Conservation (phyloP, 257 asterid species). For the Datura wrightii region DNA sequence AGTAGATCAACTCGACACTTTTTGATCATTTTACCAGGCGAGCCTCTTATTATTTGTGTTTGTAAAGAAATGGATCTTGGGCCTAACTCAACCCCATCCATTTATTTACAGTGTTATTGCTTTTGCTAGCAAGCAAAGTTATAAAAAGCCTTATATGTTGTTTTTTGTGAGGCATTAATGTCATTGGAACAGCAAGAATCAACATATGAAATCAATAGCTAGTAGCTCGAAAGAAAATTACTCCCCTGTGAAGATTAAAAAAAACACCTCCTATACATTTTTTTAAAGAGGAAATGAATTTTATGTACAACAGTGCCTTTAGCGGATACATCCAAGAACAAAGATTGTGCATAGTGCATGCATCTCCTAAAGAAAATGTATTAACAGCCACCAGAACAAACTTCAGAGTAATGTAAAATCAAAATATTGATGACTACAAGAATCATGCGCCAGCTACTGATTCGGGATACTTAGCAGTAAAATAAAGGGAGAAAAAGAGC, state of each 20-base stretch:
- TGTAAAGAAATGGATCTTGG: no score
- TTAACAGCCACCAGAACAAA: neutral
- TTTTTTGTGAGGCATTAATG: slow-evolving; percentile 13
- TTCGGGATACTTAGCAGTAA: neutral
- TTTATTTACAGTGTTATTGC: neutral
- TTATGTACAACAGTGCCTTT: neutral
- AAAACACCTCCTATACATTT: slow-evolving; percentile 2
- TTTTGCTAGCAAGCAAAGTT: neutral
- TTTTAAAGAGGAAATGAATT: neutral
- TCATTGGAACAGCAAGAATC: slow-evolving; percentile 20
- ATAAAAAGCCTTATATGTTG: neutral
- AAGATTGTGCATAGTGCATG: neutral
- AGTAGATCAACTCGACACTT: neutral
- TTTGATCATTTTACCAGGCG: neutral
- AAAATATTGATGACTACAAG: neutral
- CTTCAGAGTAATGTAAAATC: neutral
- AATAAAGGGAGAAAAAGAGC: neutral
- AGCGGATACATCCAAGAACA: neutral
- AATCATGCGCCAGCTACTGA: neutral
- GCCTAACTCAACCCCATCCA: no score
- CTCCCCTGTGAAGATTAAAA: neutral
- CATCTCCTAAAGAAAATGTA: neutral
- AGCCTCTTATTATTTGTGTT: neutral
- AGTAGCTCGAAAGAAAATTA: neutral
- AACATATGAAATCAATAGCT: neutral